These are phyloP conservation scores for Phytophthora pluvialis DNA, from an alignment of 352 stramenopile species.

Conservation along the genomic window DNA sequence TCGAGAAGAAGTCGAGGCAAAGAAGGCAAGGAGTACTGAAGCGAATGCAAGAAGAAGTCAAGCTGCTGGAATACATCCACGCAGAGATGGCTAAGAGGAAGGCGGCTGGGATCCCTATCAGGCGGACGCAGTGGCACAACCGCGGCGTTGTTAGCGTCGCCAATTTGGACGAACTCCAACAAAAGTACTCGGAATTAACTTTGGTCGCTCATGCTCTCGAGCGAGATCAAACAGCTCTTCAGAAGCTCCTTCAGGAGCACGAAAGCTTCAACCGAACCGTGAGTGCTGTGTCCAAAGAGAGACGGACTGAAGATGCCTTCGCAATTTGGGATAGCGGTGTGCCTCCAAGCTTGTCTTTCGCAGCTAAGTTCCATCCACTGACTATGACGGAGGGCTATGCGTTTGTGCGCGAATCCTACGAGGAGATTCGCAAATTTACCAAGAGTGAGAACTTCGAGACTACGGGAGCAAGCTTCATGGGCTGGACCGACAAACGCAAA, in stretches of 20 bases:
- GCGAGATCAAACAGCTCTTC: slow-evolving; percentile 46
- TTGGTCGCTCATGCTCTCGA: slow-evolving; percentile 43
- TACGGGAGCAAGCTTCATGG: slow-evolving; percentile 44
- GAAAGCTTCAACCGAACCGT: slow-evolving; percentile 32
- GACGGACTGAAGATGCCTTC: slow-evolving; percentile 5
- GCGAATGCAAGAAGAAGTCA: slow-evolving; percentile 59
- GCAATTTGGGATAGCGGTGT: slow-evolving; percentile 35
- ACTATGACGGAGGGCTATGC: slow-evolving; percentile 35
- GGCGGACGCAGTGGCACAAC: slow-evolving; percentile 2
- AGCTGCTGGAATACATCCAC: slow-evolving; percentile 50
- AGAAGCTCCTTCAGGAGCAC: slow-evolving; percentile 30
- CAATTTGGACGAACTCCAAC: slow-evolving; percentile 1
- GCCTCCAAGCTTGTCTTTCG: slow-evolving; percentile 41
- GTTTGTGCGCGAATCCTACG: slow-evolving; percentile 56
- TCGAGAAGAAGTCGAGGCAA: slow-evolving; percentile 55
- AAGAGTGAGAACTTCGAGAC: slow-evolving; percentile 26
- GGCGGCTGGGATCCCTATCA: slow-evolving; percentile 10
- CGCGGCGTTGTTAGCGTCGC: not conserved
- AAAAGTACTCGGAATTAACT: slow-evolving; percentile 41
- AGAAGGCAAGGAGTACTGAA: slow-evolving; percentile 26
- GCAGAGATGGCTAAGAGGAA: slow-evolving; percentile 35
- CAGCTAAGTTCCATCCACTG: slow-evolving; percentile 27
- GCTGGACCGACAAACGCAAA: slow-evolving; percentile 52
- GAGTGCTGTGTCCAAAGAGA: slow-evolving; percentile 5
- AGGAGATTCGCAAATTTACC: slow-evolving; percentile 45